Percentiles rank a stretch among this genome's conserved stretches.
phyloP scores from a whole-genome alignment of 371 early-diverging fungal genomes.

The Mortierella sp. region DNA sequence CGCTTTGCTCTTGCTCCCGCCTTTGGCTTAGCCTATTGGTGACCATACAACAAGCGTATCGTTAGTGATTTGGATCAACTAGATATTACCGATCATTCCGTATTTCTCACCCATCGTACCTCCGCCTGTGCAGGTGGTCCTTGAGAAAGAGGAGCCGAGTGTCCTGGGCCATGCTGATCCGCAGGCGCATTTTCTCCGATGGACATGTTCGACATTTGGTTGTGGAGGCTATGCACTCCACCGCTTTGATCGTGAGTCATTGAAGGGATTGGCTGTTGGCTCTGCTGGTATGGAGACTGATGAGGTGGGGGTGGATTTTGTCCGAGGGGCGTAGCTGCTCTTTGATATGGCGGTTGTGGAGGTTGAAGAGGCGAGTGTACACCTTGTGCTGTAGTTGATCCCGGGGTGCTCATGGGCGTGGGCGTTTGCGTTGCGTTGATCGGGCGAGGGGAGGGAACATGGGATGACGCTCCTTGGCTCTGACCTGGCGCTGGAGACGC shows the following conservation, averaged over 20 bases:
- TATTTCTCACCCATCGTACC: slow-evolving; percentile 4
- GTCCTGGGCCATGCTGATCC: slow-evolving; percentile 23
- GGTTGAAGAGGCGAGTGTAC: slow-evolving; percentile 18
- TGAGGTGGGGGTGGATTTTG: slow-evolving; percentile 20
- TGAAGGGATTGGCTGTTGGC: slow-evolving; percentile 27
- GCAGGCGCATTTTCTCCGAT: slow-evolving; percentile 16
- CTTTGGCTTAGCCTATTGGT: slow-evolving; percentile 32
- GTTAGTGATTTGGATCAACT: not conserved
- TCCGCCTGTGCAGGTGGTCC: slow-evolving; percentile 32
- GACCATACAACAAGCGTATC: not conserved
- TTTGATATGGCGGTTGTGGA: slow-evolving; percentile 28
- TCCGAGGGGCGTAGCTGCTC: slow-evolving; percentile 21
- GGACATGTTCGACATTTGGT: slow-evolving; percentile 48
- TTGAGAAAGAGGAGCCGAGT: slow-evolving; percentile 15
- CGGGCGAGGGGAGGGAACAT: slow-evolving; percentile 32
- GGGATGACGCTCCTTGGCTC: slow-evolving; percentile 6
- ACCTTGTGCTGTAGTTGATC: slow-evolving; percentile 17
- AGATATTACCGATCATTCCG: not conserved
- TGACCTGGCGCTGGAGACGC: slow-evolving; percentile 32
- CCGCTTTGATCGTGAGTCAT: slow-evolving; percentile 22
- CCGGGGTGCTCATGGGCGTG: slow-evolving; percentile 32
- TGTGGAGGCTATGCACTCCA: slow-evolving; percentile 20
- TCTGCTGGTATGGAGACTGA: slow-evolving; percentile 13
- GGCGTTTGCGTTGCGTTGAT: slow-evolving; percentile 24
- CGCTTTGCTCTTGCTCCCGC: slow-evolving; percentile 37